Conservation (phyloP, 1,284 basidiomycete genomes). For the Naganishia sp. region DNA sequence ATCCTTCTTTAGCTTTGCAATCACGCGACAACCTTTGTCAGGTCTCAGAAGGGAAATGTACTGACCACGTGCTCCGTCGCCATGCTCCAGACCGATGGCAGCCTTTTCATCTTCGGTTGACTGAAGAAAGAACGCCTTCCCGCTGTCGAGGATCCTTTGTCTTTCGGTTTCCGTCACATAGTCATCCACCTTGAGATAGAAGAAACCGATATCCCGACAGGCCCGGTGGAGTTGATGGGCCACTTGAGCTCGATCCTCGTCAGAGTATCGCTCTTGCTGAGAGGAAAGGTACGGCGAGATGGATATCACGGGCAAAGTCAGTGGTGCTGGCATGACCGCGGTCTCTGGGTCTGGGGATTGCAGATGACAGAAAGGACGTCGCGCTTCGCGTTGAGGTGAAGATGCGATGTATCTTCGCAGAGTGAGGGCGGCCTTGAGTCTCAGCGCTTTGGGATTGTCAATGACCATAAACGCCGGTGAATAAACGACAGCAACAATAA, state of each 20-base stretch:
- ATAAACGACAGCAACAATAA: no score
- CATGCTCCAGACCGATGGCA: constrained; percentile 62
- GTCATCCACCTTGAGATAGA: constrained; percentile 72
- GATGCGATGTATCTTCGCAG: no score
- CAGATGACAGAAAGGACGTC: background rate
- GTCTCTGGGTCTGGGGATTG: background rate
- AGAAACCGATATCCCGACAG: constrained; percentile 78
- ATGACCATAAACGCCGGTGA: no score
- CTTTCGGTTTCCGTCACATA: constrained; percentile 63
- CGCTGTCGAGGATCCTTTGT: constrained; percentile 66
- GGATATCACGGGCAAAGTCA: constrained; percentile 48
- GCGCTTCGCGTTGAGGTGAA: no score
- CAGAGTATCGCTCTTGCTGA: constrained; percentile 6
- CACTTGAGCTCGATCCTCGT: constrained; percentile 53
- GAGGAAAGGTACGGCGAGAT: constrained; percentile 45
- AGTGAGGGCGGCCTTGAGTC: no score
- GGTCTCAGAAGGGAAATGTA: background rate
- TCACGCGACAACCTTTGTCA: background rate
- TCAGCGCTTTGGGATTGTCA: no score
- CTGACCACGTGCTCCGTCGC: constrained; percentile 73
- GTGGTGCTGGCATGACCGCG: constrained; percentile 15
- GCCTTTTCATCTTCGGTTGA: constrained; percentile 70
- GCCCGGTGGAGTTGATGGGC: constrained; percentile 69
- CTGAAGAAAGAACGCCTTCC: constrained; percentile 68
- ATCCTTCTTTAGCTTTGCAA: constrained; percentile 8